Base-by-base conservation (phyloP, 2,329 filamentous ascomycete species). In the Fusarium tuaranense region DNA sequence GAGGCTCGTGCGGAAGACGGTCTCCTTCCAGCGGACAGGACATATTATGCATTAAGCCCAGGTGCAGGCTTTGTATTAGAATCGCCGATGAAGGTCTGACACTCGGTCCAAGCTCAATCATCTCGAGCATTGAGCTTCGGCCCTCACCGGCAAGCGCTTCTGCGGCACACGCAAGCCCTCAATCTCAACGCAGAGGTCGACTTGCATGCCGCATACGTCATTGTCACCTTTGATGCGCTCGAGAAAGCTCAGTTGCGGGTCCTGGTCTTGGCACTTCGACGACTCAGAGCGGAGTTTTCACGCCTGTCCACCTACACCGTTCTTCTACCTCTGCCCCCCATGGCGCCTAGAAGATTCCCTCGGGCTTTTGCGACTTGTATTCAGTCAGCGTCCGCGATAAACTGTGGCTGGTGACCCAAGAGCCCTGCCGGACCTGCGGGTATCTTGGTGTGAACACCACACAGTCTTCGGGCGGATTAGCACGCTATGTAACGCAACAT, bases 391-490 rank as follows among this genome's bases (percentile, higher is more conserved):
- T 68, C 46, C 22, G 30, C 20, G 36, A 68, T 46, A 39, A 51
- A 48, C 36, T 71, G 71, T 73, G 71, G 60, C 71, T 71, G 41
- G 64, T 63, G 58, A 51, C 57, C 70, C 20, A 68, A 22, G 67
- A 74, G 55, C 67, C 30, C 41, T 62, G 64, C 16, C 16, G 61
- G 46, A 38, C 61, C 62, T 65, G 48, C 71, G 62, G 71, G 53
- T 71, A 73, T 64, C 70, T 61, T 68, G 71, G 70, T 71, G 68
- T 71, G 67, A 65, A 72, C 71, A 74, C 68, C 64, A 69, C 46
- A 25, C 61, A 63, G 57, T 55, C 63, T 71, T 63, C 30, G 71
- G 68, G 65, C 51, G 62, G 62, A 70, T 69, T 72, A 27, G 65
- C 46, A 57, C 72, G 38, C 72, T 58, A 75, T 74, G 72, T 67